phyloP scores from a whole-genome alignment of 495 filamentous ascomycete species.

The Achaetomiella virescens region DNA sequence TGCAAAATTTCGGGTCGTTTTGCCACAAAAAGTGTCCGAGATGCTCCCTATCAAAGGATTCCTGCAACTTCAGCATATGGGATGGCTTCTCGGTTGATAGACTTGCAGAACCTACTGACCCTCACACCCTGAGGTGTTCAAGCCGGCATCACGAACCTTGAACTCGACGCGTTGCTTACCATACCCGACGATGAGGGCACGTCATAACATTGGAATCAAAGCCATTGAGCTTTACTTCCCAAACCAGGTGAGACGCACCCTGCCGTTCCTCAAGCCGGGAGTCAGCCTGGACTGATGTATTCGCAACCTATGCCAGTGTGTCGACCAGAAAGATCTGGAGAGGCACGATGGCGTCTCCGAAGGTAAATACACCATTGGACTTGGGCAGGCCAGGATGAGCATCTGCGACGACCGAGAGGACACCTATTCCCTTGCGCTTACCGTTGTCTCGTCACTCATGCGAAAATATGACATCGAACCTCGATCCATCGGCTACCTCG shows the following conservation, averaged over 20 bases:
- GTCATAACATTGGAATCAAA: conserved; percentile 99
- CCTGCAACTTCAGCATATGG: no score
- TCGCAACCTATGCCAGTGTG: conserved; percentile 57
- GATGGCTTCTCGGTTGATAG: no score
- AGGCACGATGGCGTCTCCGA: conserved; percentile 93
- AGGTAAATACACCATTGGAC: conserved; percentile 98
- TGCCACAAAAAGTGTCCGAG: no score
- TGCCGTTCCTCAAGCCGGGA: not conserved
- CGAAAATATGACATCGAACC: conserved; percentile 91
- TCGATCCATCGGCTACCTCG: conserved; percentile 82
- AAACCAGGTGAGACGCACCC: conserved; percentile 63
- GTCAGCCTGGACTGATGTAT: no score
- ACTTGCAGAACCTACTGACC: no score
- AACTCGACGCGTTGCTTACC: no score
- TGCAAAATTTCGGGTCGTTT: no score
- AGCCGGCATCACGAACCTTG: no score
- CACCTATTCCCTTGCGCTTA: conserved; percentile 95
- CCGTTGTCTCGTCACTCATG: conserved; percentile 78
- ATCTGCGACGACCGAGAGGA: conserved; percentile 99
- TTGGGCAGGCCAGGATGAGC: conserved; percentile 99
- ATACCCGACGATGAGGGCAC: no score
- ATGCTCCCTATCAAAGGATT: no score
- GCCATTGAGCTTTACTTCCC: conserved; percentile 99
- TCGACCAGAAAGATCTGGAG: conserved; percentile 91
- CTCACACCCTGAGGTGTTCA: no score